phyloP scores from a whole-genome alignment of 139 green algal genomes.

The Spirogloea muscicola region DNA sequence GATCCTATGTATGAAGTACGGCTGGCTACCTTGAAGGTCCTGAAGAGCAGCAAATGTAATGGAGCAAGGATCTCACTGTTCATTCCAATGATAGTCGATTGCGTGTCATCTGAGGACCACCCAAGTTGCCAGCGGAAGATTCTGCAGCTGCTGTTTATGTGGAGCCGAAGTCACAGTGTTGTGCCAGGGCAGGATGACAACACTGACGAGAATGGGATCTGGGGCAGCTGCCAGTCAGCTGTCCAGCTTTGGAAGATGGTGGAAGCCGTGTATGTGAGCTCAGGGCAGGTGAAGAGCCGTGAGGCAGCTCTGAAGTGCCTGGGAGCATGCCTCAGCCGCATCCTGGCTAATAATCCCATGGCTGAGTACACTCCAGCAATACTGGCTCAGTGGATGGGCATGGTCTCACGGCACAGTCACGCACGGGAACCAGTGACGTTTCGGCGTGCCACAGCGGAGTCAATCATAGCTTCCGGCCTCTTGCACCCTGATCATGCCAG shows the following conservation, averaged over 20 bases:
- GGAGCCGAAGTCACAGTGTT: too few relatives aligned
- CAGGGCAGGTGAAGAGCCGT: slow-evolving; percentile 22
- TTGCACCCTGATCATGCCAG: slow-evolving; percentile 12
- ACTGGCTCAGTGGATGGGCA: slow-evolving; percentile 8
- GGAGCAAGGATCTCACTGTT: too few relatives aligned
- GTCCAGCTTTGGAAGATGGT: slow-evolving; percentile 31
- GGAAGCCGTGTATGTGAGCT: background rate
- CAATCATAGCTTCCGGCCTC: slow-evolving; percentile 30
- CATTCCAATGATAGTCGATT: too few relatives aligned
- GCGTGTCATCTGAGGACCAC: too few relatives aligned
- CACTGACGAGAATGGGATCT: too few relatives aligned
- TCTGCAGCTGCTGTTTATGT: too few relatives aligned
- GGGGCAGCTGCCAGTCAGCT: too few relatives aligned
- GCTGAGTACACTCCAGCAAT: background rate
- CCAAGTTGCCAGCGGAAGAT: too few relatives aligned
- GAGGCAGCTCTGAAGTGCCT: slow-evolving; percentile 34
- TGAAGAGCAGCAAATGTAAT: too few relatives aligned
- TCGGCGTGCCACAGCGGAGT: slow-evolving; percentile 16
- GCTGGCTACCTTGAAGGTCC: too few relatives aligned
- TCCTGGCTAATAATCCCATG: background rate
- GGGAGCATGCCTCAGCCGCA: slow-evolving; percentile 15
- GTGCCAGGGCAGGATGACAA: too few relatives aligned
- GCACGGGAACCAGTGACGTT: slow-evolving; percentile 23
- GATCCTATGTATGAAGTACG: too few relatives aligned
- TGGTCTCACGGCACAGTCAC: slow-evolving; percentile 11